phyloP scores from a whole-genome alignment of 495 filamentous ascomycete species.

The Annulohypoxylon maeteangense region DNA sequence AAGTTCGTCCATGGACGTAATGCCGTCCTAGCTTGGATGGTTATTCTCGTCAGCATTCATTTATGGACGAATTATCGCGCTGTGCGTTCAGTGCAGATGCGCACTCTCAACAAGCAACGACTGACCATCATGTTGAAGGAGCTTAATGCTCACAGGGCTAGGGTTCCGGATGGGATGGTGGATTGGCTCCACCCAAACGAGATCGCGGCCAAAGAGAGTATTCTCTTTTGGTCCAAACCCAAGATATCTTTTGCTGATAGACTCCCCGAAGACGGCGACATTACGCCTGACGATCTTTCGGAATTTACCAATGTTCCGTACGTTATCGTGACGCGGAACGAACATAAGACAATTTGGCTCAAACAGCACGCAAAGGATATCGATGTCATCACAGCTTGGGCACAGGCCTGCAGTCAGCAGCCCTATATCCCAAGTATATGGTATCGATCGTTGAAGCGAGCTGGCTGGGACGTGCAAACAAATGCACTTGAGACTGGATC shows the following conservation, averaged over 20 bases:
- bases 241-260: constrained; percentile 48
- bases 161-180: neutral
- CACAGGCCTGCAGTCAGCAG: constrained; percentile 68
- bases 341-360: constrained; percentile 59
- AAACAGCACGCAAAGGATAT: constrained; percentile 59
- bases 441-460: constrained; percentile 46
- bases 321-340: constrained; percentile 54
- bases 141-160: constrained; percentile 11
- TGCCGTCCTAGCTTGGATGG: constrained; percentile 79
- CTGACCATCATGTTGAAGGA: constrained; percentile 78
- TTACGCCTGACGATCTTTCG: constrained; percentile 25
- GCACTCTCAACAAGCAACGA: constrained; percentile 87
- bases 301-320: constrained; percentile 25
- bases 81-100: constrained; percentile 84
- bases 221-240: constrained; percentile 70
- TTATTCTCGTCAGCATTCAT: constrained; percentile 77
- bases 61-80: constrained; percentile 85
- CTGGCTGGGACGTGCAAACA: constrained; percentile 59
- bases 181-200: constrained; percentile 66
- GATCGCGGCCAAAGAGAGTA: constrained; percentile 72
- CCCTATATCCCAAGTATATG: constrained; percentile 50
- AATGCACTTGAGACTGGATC: constrained; percentile 57
- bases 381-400: constrained; percentile 75
- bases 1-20: constrained; percentile 74
- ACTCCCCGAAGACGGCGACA: constrained; percentile 16